These are phyloP conservation scores for Pyricularia grisea DNA, from an alignment of 2,329 filamentous ascomycete species.

Conservation along the genomic window DNA sequence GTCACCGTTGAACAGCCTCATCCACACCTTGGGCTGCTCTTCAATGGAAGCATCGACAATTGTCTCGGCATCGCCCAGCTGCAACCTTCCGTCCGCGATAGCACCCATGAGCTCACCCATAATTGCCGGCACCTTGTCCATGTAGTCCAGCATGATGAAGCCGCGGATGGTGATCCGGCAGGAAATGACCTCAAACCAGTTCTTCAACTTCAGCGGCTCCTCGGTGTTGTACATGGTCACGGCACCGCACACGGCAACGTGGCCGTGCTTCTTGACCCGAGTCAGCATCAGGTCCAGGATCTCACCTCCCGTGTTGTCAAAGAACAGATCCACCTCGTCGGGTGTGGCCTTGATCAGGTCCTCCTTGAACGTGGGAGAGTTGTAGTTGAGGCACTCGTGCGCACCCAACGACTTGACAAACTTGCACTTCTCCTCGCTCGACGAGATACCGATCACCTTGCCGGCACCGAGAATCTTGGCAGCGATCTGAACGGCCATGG, in stretches of 20 bases:
- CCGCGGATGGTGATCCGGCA: constrained; percentile 30
- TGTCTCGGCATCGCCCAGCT: constrained; percentile 14
- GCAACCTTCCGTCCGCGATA: constrained; percentile 14
- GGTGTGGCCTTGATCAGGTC: constrained; percentile 35
- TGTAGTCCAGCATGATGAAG: constrained; percentile 31
- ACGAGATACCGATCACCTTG: constrained; percentile 41
- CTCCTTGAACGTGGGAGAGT: constrained; percentile 31
- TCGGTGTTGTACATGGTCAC: constrained; percentile 29
- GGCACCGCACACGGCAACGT: constrained; percentile 31
- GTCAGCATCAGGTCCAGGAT: constrained; percentile 35
- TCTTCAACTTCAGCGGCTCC: constrained; percentile 22
- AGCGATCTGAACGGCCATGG: constrained; percentile 42
- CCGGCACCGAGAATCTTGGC: constrained; percentile 35
- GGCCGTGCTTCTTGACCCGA: constrained; percentile 28
- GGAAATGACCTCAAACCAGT: constrained; percentile 33
- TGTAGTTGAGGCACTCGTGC: constrained; percentile 46
- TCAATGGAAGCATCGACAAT: constrained; percentile 18
- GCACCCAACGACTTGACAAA: constrained; percentile 40
- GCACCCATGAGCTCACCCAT: constrained; percentile 16
- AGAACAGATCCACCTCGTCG: constrained; percentile 40
- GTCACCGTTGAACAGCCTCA: constrained; percentile 15
- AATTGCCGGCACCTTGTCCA: constrained; percentile 16
- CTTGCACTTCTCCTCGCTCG: constrained; percentile 39
- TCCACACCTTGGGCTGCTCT: constrained; percentile 18
- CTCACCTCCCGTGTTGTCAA: constrained; percentile 39